Base-by-base conservation (phyloP, 192 early-diverging fungal species). In the Rhizoclosmatium sp. region DNA sequence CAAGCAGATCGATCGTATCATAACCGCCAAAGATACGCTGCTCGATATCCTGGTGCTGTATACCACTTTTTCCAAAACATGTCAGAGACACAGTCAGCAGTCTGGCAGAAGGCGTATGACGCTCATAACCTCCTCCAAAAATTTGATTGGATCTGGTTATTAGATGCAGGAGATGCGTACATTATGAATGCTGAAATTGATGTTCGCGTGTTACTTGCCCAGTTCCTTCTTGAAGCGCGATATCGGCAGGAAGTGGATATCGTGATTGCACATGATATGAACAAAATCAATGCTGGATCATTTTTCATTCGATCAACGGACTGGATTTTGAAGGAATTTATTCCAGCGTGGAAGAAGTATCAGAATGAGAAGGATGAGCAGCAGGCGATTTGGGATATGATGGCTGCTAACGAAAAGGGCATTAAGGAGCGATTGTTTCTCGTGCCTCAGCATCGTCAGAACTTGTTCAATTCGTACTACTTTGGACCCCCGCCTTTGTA, bases 141-240 rank as follows among this genome's bases (percentile, higher is more conserved):
- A 10, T 41, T n/a, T 46, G 67, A 69, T 47, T 69, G 67, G 67
- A 21, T 69, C 4, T 69, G 67, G 67, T 47, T 69, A 21, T 69
- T 69, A 42, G 67, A 69, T 69, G 67, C 67, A 44, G 19, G 67
- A 0, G 67, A 69, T 21, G 67, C 67, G 46, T 46, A 42, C 12
- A 69, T 69, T 14, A 69, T 69, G 67, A 69, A 69, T 47, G 67
- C 10, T 21, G 67, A 23, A 10, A 9, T 69, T n/a, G 67, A 69
- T 69, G 21, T 69, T 7, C 21, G 67, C 0, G 67, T 69, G 21
- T 45, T 46, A 10, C 46, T 47, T 19, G 31, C 9, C 1, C 5
- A 23, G 19, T 69, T 41, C 9, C 46, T 45, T 7, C 4, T 7
- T 4, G 44, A n/a, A 42, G 40, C 67, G 67, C 19, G 23, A 1